Evolutionary conservation across 305 asterid genomes (phyloP).

Genomic region (Solanum hybrid): DNA sequence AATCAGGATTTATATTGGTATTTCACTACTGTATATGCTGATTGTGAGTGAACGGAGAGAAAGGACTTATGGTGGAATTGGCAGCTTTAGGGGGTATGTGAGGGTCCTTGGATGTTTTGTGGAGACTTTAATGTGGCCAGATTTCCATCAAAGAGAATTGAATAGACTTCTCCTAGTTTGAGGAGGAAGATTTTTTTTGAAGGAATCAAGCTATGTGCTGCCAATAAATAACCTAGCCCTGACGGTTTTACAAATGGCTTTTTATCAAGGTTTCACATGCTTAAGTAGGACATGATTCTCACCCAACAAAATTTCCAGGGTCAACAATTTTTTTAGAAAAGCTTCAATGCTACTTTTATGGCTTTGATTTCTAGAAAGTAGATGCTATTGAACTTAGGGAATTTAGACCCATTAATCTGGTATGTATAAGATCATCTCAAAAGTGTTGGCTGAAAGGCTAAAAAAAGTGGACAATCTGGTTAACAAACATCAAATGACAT

Average conservation of each 20-base stretch:
- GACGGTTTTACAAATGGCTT: not conserved
- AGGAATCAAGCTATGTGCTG: not conserved
- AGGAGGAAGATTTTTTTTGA: not conserved
- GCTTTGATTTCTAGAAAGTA: not conserved
- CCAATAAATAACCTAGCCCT: not conserved
- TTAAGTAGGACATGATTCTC: not conserved
- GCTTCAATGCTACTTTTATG: not conserved
- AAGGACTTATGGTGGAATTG: not conserved
- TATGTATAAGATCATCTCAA: not conserved
- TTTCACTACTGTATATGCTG: not conserved
- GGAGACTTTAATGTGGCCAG: not conserved
- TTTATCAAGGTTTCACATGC: not conserved
- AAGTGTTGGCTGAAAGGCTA: not conserved
- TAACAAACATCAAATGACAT: not conserved
- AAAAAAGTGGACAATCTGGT: not conserved
- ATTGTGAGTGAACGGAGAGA: not conserved
- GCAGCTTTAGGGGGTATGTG: not conserved
- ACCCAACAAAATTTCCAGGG: not conserved
- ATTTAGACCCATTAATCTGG: not conserved
- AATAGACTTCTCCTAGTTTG: not conserved
- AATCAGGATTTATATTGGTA: not conserved
- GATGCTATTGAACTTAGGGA: not conserved
- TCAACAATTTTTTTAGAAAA: not conserved
- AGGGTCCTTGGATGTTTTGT: not conserved
- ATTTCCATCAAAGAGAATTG: not conserved